These are phyloP conservation scores for Talaromyces nanjingensis DNA, from an alignment of 495 filamentous ascomycete genomes.

Conservation along the genomic window DNA sequence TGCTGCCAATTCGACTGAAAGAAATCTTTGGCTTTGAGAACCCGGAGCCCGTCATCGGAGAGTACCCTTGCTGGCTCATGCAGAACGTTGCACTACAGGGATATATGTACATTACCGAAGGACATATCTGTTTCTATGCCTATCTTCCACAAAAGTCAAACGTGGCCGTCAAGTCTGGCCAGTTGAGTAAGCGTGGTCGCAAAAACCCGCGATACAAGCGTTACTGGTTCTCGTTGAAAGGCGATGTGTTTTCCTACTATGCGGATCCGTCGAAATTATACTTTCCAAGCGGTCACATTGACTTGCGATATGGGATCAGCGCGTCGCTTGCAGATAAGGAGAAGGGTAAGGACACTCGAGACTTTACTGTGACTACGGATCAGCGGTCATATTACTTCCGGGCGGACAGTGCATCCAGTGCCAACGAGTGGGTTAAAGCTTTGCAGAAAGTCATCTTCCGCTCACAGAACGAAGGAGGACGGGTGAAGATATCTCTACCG, in stretches of 20 bases:
- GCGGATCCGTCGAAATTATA: conserved; percentile 76
- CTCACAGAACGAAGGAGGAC: conserved; percentile 93
- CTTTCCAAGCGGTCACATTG: conserved; percentile 87
- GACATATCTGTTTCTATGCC: conserved; percentile 95
- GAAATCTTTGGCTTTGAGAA: conserved; percentile 84
- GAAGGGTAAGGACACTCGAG: conserved; percentile 58
- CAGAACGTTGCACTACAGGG: conserved; percentile 91
- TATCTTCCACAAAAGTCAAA: conserved; percentile 88
- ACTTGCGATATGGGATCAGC: conserved; percentile 86
- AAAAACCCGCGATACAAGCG: conserved; percentile 84
- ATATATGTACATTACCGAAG: conserved; percentile 92
- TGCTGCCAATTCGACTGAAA: conserved; percentile 65
- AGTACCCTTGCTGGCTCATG: conserved; percentile 92
- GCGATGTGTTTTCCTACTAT: conserved; percentile 93
- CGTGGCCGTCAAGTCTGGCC: conserved; percentile 77
- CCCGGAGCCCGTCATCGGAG: conserved; percentile 77
- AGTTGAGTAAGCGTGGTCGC: conserved; percentile 81
- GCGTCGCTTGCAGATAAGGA: conserved; percentile 66
- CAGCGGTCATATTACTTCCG: conserved; percentile 80
- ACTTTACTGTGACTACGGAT: conserved; percentile 77
- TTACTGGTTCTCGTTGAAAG: conserved; percentile 96
- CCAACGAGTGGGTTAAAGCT: conserved; percentile 95
- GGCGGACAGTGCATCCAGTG: conserved; percentile 81
- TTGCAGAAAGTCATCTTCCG: conserved; percentile 93
- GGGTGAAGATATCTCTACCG: conserved; percentile 90